A percentile compares a stretch with the other conserved stretches of the same genome.
These are phyloP conservation scores for Camelina laxa DNA, from an alignment of 345 rosid species.

Conservation along the genomic window DNA sequence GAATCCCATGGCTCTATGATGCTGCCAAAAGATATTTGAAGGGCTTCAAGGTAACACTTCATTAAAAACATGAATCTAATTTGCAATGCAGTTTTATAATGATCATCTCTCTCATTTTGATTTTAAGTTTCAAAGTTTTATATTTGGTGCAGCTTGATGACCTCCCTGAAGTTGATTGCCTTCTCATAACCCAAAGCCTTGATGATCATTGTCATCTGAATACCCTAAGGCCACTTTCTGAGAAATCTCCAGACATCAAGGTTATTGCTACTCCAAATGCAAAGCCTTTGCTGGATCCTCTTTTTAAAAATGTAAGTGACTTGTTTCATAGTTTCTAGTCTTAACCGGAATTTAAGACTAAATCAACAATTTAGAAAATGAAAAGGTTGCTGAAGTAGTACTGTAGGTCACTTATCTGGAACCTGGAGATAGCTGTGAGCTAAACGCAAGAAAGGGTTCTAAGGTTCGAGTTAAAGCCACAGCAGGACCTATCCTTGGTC, in stretches of 20 bases:
- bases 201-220: conserved; percentile 95
- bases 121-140: conserved; percentile 5
- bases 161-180: conserved; percentile 75
- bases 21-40: conserved; percentile 78
- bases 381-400: not conserved
- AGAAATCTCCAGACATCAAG: conserved; percentile 59
- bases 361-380: not conserved
- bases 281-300: conserved; percentile 81
- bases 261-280: conserved; percentile 93
- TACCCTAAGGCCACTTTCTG: conserved; percentile 73
- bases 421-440: conserved; percentile 69
- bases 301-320: conserved; percentile 66
- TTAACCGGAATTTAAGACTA: not conserved
- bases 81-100: conserved; percentile 7
- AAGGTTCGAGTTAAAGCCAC: conserved; percentile 72
- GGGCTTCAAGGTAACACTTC: conserved; percentile 63
- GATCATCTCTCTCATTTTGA: conserved; percentile 6
- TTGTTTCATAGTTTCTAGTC: not conserved
- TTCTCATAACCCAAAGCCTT: conserved; percentile 93
- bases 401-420: conserved; percentile 79
- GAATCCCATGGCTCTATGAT: conserved; percentile 92
- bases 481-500: conserved; percentile 92
- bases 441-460: conserved; percentile 54
- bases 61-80: conserved; percentile 18
- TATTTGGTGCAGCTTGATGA: conserved; percentile 72